Conservation (phyloP, 768 basidiomycete genomes). For the Hydnomerulius pinastri region DNA sequence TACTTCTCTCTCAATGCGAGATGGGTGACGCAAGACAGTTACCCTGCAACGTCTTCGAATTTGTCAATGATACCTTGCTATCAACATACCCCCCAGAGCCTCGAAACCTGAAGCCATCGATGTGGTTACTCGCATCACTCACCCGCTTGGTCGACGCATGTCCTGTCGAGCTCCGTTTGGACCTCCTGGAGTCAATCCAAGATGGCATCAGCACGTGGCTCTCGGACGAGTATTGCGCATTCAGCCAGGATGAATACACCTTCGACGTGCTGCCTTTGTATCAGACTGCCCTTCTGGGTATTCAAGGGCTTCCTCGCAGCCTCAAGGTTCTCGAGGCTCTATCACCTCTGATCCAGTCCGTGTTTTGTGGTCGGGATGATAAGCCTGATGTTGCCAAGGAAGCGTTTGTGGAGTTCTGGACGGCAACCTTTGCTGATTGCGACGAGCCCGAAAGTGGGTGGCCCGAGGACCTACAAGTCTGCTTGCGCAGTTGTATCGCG, state of each 20-base stretch:
- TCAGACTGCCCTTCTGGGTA: constrained; percentile 53
- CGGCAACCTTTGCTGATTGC: constrained; percentile 41
- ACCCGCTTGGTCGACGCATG: constrained; percentile 55
- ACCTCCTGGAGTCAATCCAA: constrained; percentile 49
- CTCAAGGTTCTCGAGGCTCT: constrained; percentile 46
- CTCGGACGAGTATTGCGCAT: constrained; percentile 53
- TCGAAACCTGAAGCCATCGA: constrained; percentile 50
- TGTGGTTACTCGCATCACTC: constrained; percentile 66
- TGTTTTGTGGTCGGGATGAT: constrained; percentile 52
- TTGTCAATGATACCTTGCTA: constrained; percentile 59
- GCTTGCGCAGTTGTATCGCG: constrained; percentile 25
- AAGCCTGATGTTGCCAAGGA: constrained; percentile 47
- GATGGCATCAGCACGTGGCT: constrained; percentile 65
- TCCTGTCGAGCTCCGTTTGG: constrained; percentile 46
- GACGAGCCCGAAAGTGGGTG: constrained; percentile 52
- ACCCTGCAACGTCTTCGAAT: constrained; percentile 55
- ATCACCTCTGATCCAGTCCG: constrained; percentile 54
- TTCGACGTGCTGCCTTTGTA: constrained; percentile 68
- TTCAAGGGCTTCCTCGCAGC: constrained; percentile 48
- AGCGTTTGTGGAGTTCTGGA: constrained; percentile 68
- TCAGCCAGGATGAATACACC: constrained; percentile 55
- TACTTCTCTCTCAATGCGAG: constrained; percentile 57
- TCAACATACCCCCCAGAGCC: constrained; percentile 68
- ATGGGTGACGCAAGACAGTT: constrained; percentile 51
- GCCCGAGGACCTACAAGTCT: constrained; percentile 47